Conservation (phyloP, 2,329 filamentous ascomycete genomes). For the Niveomyces coronatus region DNA sequence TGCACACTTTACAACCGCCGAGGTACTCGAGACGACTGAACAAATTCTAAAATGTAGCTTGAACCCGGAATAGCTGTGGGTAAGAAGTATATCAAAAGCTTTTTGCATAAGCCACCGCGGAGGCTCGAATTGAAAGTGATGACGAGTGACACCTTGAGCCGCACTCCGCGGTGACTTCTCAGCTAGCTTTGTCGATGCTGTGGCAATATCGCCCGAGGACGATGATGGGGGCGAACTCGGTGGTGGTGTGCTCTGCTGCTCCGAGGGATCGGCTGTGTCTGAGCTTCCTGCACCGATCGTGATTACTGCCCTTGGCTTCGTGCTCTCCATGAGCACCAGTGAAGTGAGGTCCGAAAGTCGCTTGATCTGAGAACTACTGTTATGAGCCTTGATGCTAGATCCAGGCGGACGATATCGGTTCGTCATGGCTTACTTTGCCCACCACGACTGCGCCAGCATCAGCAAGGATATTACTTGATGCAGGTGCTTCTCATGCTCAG, state of each 20-base stretch:
- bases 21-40: background rate
- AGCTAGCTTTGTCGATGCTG: no score
- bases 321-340: no score
- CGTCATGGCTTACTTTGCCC: background rate
- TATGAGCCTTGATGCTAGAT: background rate
- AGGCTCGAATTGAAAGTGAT: background rate
- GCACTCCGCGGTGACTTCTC: no score
- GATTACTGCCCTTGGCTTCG: no score
- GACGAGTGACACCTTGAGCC: no score
- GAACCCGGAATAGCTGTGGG: background rate
- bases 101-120: background rate
- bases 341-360: no score
- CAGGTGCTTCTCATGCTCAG: background rate
- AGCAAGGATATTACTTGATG: background rate
- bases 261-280: no score
- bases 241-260: no score
- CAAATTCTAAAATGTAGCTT: background rate
- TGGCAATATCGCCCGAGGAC: no score
- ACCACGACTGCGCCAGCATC: background rate
- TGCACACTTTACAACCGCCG: background rate
- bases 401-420: no score
- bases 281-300: no score
- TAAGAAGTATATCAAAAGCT: background rate
- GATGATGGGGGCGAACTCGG: no score
- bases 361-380: background rate